Evolutionary conservation across 2,329 filamentous ascomycete genomes (phyloP).

Genomic region (Hypoxylon sp.): DNA sequence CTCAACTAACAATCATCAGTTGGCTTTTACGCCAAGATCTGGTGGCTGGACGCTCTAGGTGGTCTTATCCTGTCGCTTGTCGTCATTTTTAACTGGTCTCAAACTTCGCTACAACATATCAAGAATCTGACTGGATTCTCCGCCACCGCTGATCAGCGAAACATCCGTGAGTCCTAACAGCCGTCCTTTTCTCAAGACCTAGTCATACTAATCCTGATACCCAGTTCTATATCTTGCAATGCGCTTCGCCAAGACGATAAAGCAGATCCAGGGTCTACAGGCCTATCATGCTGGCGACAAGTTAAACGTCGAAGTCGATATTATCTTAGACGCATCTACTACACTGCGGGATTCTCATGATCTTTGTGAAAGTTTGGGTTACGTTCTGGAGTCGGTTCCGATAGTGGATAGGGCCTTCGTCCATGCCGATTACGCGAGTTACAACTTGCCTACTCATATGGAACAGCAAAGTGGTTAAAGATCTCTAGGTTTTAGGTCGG

Average conservation of each 20-base stretch:
- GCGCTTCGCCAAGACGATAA: conserved; percentile 91
- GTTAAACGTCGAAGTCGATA: conserved; percentile 86
- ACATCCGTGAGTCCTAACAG: conserved; percentile 66
- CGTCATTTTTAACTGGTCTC: conserved; percentile 84
- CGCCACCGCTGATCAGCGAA: conserved; percentile 84
- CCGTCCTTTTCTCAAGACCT: neutral
- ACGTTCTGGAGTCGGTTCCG: conserved; percentile 87
- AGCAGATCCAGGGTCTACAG: conserved; percentile 86
- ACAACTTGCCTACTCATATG: conserved; percentile 74
- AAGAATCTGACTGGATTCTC: conserved; percentile 85
- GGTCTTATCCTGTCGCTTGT: conserved; percentile 83
- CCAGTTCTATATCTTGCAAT: conserved; percentile 88
- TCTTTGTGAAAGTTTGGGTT: conserved; percentile 76
- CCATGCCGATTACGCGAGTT: conserved; percentile 75
- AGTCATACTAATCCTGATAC: conserved; percentile 24
- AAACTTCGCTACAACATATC: conserved; percentile 82
- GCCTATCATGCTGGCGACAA: conserved; percentile 90
- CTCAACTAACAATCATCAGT: conserved; percentile 58
- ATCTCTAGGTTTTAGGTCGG: neutral
- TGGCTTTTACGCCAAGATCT: conserved; percentile 81
- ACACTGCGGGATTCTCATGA: conserved; percentile 86
- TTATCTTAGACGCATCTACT: conserved; percentile 83
- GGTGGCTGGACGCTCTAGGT: conserved; percentile 88
- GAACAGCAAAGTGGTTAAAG: conserved; percentile 55
- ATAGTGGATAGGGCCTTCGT: conserved; percentile 82